Percentiles rank a stretch among this genome's conserved stretches.
These are phyloP conservation scores for Penicillium corylophilum DNA, from an alignment of 2,329 filamentous ascomycete species.

Conservation along the genomic window DNA sequence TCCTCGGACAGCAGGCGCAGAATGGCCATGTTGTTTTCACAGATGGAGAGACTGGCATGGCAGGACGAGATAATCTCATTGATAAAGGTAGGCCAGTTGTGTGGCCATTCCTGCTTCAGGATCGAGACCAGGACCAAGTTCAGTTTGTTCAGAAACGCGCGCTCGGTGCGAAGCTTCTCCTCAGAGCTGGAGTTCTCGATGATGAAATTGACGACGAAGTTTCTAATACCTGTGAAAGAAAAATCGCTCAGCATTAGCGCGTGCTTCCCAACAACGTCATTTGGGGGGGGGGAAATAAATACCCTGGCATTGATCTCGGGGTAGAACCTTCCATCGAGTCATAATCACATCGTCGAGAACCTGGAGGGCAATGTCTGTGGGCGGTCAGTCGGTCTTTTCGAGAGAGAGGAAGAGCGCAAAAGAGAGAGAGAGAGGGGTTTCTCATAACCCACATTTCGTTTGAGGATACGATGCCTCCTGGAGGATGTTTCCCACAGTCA, in stretches of 20 bases:
- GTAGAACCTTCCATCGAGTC: slow-evolving; percentile 98
- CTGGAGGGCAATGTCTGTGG: slow-evolving; percentile 82
- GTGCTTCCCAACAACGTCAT: not conserved
- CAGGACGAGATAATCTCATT: slow-evolving; percentile 98
- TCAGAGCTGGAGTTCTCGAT: slow-evolving; percentile 89
- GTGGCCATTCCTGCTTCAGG: slow-evolving; percentile 98
- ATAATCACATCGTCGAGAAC: slow-evolving; percentile 98
- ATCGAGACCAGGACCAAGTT: slow-evolving; percentile 97
- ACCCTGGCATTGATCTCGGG: slow-evolving; percentile 94
- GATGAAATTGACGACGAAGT: slow-evolving; percentile 98
- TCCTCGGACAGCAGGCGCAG: slow-evolving; percentile 93
- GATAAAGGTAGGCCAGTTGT: slow-evolving; percentile 99
- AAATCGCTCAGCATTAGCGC: slow-evolving; percentile 7
- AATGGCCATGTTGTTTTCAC: slow-evolving; percentile 99
- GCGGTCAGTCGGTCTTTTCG: slow-evolving; percentile 26
- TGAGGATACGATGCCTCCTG: slow-evolving; percentile 89
- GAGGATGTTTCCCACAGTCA: slow-evolving; percentile 95
- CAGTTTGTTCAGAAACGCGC: slow-evolving; percentile 93
- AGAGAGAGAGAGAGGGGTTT: not conserved
- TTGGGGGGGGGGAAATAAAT: slow-evolving; percentile 5
- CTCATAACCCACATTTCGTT: slow-evolving; percentile 78
- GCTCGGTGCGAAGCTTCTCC: slow-evolving; percentile 78
- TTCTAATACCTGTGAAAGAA: slow-evolving; percentile 78
- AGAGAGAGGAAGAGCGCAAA: not conserved
- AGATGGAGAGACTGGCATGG: slow-evolving; percentile 92